Conservation (phyloP, 495 filamentous ascomycete species). For the Lasiosphaeriaceae sp. region DNA sequence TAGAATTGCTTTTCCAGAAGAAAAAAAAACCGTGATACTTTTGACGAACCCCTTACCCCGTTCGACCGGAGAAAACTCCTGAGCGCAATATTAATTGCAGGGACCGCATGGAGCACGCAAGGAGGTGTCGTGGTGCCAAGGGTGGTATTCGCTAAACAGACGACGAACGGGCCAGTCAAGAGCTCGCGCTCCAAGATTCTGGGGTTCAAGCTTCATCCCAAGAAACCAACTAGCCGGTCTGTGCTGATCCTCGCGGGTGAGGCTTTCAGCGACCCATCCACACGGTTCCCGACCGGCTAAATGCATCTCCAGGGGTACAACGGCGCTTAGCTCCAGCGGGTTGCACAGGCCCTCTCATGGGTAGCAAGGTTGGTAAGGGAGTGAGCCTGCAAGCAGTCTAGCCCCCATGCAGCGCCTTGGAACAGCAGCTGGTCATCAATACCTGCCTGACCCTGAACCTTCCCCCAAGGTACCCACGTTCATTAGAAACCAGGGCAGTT, state of each 20-base stretch:
- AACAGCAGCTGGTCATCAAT: no score
- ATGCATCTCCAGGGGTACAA: conserved; percentile 26
- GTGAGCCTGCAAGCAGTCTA: no score
- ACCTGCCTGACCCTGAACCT: no score
- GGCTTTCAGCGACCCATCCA: conserved; percentile 32
- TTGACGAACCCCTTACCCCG: background rate
- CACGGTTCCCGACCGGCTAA: conserved; percentile 34
- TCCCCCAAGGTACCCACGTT: no score
- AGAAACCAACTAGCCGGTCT: conserved; percentile 24
- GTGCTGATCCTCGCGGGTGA: conserved; percentile 33
- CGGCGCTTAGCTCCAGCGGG: conserved; percentile 7
- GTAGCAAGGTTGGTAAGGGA: no score
- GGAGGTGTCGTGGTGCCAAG: background rate
- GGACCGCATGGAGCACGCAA: background rate
- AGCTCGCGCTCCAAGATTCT: conserved; percentile 7
- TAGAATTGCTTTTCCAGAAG: background rate
- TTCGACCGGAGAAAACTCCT: background rate
- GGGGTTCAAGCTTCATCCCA: conserved; percentile 1
- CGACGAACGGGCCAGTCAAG: background rate
- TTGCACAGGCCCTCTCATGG: background rate
- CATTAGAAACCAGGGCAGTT: no score
- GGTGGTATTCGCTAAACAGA: conserved; percentile 16
- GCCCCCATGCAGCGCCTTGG: no score
- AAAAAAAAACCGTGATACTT: background rate
- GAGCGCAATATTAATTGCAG: background rate